Base-by-base conservation (phyloP, 495 filamentous ascomycete genomes). In the Penicillium salamii region DNA sequence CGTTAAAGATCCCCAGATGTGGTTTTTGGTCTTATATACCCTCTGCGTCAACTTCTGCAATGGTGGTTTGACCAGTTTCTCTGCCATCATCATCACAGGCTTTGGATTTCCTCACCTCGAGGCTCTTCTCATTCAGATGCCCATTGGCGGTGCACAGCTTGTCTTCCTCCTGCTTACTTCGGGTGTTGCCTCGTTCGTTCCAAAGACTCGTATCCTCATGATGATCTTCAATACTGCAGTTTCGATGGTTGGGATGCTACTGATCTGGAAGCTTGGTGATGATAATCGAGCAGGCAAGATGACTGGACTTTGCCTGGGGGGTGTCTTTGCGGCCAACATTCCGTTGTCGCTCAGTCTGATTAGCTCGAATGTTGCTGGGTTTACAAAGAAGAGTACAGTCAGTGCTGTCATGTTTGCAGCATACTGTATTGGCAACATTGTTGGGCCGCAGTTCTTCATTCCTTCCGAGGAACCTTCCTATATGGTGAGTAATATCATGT, bases 321-420 rank as follows among this genome's bases (percentile, higher is more conserved):
- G 75, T 23, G 70, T 77, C 3, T 68, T 66, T 38, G 69, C 80
- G 6, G 78, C 74, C 24, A 78, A 77, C 9, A 81, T 83, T 46
- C 81, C 83, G 0, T 71, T 79, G 4, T 61, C 81, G 0, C 62
- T 85, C 4, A 75, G 74, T 32, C 55, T 84, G 17, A 79, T 85
- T 37, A 72, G 69, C 2, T 78, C 74, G 11, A 86, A 87, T 45
- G 74, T 86, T 0, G 80, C 80, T 3, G 82, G 83, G 5, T 84
- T 82, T 60, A 86, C 84, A 7, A 87, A 87, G 61, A 84, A 84
- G 45, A 74, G 65, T 9, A 67, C 69, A 0, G 69, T 75, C 7
- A 71, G 63, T 12, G 70, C 67, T 2, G 23, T 71, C 21, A 54
- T 71, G 53, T 70, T 73, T 28, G 55, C 66, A 13, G 65, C 55